Evolutionary conservation across 257 asterid species (phyloP).

Genomic region (Echites panduratus): DNA sequence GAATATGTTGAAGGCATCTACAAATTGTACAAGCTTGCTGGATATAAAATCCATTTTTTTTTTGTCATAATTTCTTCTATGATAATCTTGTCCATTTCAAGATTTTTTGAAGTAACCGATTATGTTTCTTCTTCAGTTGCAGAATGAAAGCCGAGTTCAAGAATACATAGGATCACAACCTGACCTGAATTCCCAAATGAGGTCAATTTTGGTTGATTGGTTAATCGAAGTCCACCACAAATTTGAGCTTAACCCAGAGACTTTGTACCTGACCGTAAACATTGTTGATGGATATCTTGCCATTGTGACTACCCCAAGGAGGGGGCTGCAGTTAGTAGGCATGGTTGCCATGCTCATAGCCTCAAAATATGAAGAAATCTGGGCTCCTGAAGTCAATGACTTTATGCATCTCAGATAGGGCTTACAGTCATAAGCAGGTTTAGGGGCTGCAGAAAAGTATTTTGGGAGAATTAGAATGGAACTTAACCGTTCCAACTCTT

Average conservation of each 20-base stretch:
- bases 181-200: no score
- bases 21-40: conserved; percentile 67
- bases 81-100: no score
- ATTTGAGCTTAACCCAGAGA: conserved; percentile 76
- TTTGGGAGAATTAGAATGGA: conserved; percentile 67
- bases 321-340: conserved; percentile 70
- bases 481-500: conserved; percentile 84
- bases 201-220: no score
- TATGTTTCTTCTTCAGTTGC: conserved; percentile 17
- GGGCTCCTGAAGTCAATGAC: conserved; percentile 96
- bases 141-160: conserved; percentile 58
- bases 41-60: conserved; percentile 26
- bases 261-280: conserved; percentile 80
- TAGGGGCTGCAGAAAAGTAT: conserved; percentile 71
- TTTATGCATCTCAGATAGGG: conserved; percentile 57
- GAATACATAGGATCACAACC: conserved; percentile 76
- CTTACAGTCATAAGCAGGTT: conserved; percentile 51
- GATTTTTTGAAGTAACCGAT: no score
- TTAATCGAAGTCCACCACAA: conserved; percentile 74
- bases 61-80: no score
- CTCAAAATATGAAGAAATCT: conserved; percentile 88
- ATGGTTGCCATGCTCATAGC: conserved; percentile 79
- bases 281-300: no score
- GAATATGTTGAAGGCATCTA: conserved; percentile 83
- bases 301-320: no score